A percentile compares a stretch with the other conserved stretches of the same genome.
Conservation (phyloP, 768 basidiomycete species). For the Stropharia rugosoannulata region DNA sequence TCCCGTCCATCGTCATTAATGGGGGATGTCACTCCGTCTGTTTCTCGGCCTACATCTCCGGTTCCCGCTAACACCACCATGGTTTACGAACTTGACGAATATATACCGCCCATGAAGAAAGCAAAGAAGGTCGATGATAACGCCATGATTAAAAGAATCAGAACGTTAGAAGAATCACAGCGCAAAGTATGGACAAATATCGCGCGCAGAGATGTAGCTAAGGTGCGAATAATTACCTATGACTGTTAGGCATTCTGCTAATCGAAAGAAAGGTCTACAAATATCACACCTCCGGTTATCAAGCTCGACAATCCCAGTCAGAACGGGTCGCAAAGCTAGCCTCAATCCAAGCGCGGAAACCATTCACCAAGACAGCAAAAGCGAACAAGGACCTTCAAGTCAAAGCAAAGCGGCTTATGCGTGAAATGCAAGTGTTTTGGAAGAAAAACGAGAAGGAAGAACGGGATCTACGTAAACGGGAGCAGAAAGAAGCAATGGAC, state of each 20-base stretch:
- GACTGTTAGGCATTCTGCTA: slow-evolving; percentile 4
- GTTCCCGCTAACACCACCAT: slow-evolving; percentile 53
- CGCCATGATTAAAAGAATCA: slow-evolving; percentile 72
- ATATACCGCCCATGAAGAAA: slow-evolving; percentile 67
- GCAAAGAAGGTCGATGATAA: slow-evolving; percentile 77
- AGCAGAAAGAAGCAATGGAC: slow-evolving; percentile 92
- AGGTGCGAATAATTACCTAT: slow-evolving; percentile 41
- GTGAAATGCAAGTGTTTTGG: slow-evolving; percentile 97
- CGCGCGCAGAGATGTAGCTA: slow-evolving; percentile 79
- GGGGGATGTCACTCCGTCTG: slow-evolving; percentile 69
- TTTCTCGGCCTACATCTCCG: slow-evolving; percentile 73
- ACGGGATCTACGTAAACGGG: slow-evolving; percentile 86
- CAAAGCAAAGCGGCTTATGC: slow-evolving; percentile 85
- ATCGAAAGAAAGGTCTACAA: slow-evolving; percentile 65
- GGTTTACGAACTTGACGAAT: slow-evolving; percentile 72
- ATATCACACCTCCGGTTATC: slow-evolving; percentile 65
- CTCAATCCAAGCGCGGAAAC: slow-evolving; percentile 76
- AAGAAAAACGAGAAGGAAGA: slow-evolving; percentile 98
- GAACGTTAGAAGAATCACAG: slow-evolving; percentile 79
- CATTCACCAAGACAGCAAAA: slow-evolving; percentile 73
- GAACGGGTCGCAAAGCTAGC: slow-evolving; percentile 77
- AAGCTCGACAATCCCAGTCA: slow-evolving; percentile 63
- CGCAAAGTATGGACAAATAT: slow-evolving; percentile 90
- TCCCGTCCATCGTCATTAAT: slow-evolving; percentile 56
- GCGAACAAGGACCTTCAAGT: slow-evolving; percentile 80